phyloP scores from a whole-genome alignment of 208 protist genomes.

The Trypanosoma conorhini region DNA sequence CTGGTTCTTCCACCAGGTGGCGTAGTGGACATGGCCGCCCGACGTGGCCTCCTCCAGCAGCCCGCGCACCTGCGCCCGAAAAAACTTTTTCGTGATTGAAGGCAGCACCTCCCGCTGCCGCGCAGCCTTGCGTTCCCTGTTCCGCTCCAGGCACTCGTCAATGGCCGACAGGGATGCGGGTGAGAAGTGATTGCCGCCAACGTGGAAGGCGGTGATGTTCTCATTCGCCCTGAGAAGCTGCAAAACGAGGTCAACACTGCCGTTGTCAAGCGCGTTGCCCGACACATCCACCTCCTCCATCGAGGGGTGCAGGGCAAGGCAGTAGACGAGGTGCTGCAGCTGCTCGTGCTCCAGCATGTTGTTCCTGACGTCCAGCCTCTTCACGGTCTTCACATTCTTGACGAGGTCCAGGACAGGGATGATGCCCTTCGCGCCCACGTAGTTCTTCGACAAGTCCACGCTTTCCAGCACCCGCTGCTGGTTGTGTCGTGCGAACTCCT shows the following conservation, averaged over 20 bases:
- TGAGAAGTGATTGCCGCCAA: slow-evolving; percentile 61
- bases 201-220: slow-evolving; percentile 41
- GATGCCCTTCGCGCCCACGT: slow-evolving; percentile 79
- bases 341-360: slow-evolving; percentile 71
- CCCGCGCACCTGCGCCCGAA: slow-evolving; percentile 37
- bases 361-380: slow-evolving; percentile 70
- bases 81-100: slow-evolving; percentile 25
- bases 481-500: slow-evolving; percentile 35
- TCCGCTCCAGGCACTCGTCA: slow-evolving; percentile 26
- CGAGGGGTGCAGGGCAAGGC: slow-evolving; percentile 71
- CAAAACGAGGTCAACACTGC: slow-evolving; percentile 56
- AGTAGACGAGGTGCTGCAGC: slow-evolving; percentile 80
- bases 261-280: slow-evolving; percentile 68
- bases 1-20: slow-evolving; percentile 87
- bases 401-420: slow-evolving; percentile 82
- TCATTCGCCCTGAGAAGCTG: slow-evolving; percentile 63
- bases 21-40: slow-evolving; percentile 76
- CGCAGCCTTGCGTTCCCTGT: slow-evolving; percentile 26
- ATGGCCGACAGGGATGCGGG: slow-evolving; percentile 34
- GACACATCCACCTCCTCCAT: slow-evolving; percentile 51
- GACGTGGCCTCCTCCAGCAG: slow-evolving; percentile 43
- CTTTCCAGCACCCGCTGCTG: slow-evolving; percentile 35
- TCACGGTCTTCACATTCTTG: slow-evolving; percentile 76
- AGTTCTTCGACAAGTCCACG: slow-evolving; percentile 80
- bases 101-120: slow-evolving; percentile 11